These are phyloP conservation scores for Penicillium sp. DNA, from an alignment of 2,329 filamentous ascomycete species.

Conservation along the genomic window DNA sequence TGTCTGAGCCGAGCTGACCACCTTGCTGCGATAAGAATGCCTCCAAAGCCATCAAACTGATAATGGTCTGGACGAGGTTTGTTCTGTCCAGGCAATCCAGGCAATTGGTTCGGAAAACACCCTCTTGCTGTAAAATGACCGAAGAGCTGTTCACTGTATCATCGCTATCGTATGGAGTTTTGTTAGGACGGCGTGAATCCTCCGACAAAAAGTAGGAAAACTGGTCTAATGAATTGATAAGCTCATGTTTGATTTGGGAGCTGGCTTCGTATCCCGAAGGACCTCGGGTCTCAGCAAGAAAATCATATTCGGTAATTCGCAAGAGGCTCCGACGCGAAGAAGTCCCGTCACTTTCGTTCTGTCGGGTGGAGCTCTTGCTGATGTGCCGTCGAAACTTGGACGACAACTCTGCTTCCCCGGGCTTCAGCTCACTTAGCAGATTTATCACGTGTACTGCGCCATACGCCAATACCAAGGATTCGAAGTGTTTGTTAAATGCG, in stretches of 20 bases:
- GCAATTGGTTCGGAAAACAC: slow-evolving; percentile 94
- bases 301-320: slow-evolving; percentile 85
- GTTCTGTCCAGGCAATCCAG: slow-evolving; percentile 94
- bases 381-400: slow-evolving; percentile 76
- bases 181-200: slow-evolving; percentile 56
- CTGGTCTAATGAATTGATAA: slow-evolving; percentile 73
- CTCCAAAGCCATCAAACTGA: slow-evolving; percentile 90
- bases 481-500: slow-evolving; percentile 93
- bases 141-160: slow-evolving; percentile 48
- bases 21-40: slow-evolving; percentile 72
- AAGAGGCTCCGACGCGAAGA: slow-evolving; percentile 70
- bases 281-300: slow-evolving; percentile 88
- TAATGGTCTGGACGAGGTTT: slow-evolving; percentile 91
- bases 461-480: slow-evolving; percentile 78
- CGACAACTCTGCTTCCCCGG: slow-evolving; percentile 80
- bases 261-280: slow-evolving; percentile 86
- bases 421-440: slow-evolving; percentile 84
- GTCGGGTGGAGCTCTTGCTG: slow-evolving; percentile 67
- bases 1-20: slow-evolving; percentile 69
- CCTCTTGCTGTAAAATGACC: slow-evolving; percentile 83
- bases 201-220: slow-evolving; percentile 93
- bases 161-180: slow-evolving; percentile 38
- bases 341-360: slow-evolving; percentile 49
- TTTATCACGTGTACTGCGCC: slow-evolving; percentile 92
- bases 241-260: slow-evolving; percentile 73